Evolutionary conservation across 768 basidiomycete species (phyloP), one percentile per base, ranked within the genome.

Genomic region (Tylopilus cervinicoccineus): DNA sequence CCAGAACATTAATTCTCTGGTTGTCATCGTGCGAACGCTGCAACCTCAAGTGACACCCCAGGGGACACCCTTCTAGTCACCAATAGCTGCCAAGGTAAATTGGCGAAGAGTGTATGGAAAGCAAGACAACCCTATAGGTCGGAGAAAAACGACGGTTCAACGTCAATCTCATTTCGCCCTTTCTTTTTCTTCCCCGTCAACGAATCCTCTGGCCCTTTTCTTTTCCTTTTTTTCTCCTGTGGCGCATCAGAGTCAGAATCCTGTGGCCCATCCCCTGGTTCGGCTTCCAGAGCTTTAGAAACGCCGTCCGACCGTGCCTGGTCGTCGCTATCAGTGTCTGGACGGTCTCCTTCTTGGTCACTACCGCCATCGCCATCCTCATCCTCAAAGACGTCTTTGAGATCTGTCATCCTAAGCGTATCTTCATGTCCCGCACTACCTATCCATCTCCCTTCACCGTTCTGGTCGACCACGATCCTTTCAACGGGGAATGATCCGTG

Each of bases 401-500:
- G 72, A 67, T 95, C 87, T 23, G 92, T 94, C 70, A 97, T 69
- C 61, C 84, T 86, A 55, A 96, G 61, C 8, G 79, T 74, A 48
- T 95, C 89, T 52, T 97, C 94, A 56, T 97, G 93, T 26, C 91
- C 90, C 22, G 83, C 89, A 64, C 92, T 94, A 19, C 85, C 94
- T n/a, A 93, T 78, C 91, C 93, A 96, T 71, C 83, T 84, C 19
- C 77, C 76, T 49, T 81, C 72, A 3, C 75, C 75, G 22, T 64
- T 72, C 38, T 70, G 66, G 56, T 81, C 82, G 17, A 94, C 70
- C 17, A 79, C 81, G 34, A 96, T 83, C 22, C 91, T 79, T 68
- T 97, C 94, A 41, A 97, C 80, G 6, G 94, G 93, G 69, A 89
- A 93, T 51, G 91, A 87, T 5, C 89, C 91, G 57, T 96, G 94